A percentile compares a stretch with the other conserved stretches of the same genome.
Evolutionary conservation across 1,284 basidiomycete genomes (phyloP).

Genomic region (Melampsora americana): DNA sequence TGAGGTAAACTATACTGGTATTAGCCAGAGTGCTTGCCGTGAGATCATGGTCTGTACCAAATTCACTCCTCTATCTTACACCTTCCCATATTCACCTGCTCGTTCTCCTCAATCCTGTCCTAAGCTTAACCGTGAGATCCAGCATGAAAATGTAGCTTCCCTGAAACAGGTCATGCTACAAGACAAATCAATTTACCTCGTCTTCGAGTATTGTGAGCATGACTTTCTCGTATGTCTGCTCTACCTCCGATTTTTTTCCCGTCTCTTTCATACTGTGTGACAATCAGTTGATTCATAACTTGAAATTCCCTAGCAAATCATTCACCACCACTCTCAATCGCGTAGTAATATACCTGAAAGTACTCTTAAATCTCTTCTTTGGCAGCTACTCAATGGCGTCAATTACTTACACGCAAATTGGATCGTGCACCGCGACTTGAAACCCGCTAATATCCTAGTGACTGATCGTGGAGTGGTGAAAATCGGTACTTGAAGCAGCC

Average conservation of each 20-base stretch:
- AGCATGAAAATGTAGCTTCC: conserved; percentile 85
- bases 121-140: conserved; percentile 87
- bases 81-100: background rate
- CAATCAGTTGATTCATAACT: too few relatives aligned
- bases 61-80: background rate
- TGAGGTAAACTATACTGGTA: conserved; percentile 77
- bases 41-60: conserved; percentile 77
- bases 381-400: conserved; percentile 93
- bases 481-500: conserved; percentile 63
- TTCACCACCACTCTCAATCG: conserved; percentile 91
- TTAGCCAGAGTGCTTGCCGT: conserved; percentile 92
- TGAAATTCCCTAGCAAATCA: conserved; percentile 71
- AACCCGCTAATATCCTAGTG: conserved; percentile 97
- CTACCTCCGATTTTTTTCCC: background rate
- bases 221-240: conserved; percentile 75
- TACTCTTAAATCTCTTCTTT: conserved; percentile 86
- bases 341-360: conserved; percentile 69
- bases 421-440: conserved; percentile 90
- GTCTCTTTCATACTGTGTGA: background rate
- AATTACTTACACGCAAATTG: conserved; percentile 92
- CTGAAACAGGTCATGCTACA: conserved; percentile 92
- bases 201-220: conserved; percentile 98
- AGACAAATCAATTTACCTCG: conserved; percentile 97
- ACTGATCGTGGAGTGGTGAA: conserved; percentile 85
- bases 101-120: background rate